Base-by-base conservation (phyloP, 257 asterid genomes). In the Plectranthus barbatus region DNA sequence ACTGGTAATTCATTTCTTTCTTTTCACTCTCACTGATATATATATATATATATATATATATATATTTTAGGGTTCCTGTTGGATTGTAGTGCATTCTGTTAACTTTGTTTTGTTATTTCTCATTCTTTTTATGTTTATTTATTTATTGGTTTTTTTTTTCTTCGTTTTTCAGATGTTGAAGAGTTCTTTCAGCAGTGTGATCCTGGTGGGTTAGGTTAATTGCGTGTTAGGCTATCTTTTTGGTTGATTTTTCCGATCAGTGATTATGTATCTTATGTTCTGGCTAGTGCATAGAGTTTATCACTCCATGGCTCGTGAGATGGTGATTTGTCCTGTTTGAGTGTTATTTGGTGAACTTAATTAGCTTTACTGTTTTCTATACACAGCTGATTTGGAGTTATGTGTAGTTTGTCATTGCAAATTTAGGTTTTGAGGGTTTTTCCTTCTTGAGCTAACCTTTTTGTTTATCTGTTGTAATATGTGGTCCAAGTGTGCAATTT, bases 181-280 rank as follows among this genome's bases (percentile, higher is more conserved):
- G 83, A 66, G 0, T 79, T 82, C 66, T 79, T 60, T 57, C 77
- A 69, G 54, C 87, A 71, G 77, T 82, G 84, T 60, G 83, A 82
- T 77, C 87, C 87, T 52, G 87, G 87, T 82, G 72, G 79, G 87
- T 74, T 64, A 37, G 68, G 70, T 54, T 64, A 55, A 7, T 2
- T 31, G 64, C 23, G 42, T 39, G 4, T 19, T 29, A 5, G 34
- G 11, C 8, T 31, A 7, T 56, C 19, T 29, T 20, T 18, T 9
- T 11, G 34, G 21, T 7, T 45, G 9, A 37, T 60, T 46, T 65
- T 29, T 18, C 10, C 7, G 10, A 11, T 21, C 15, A 3, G 52
- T 52, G 47, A 4, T 36, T 13, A 36, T 50, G 34, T 17, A 53
- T 23, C 18, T 37, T 54, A 56, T 26, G 5, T 26, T 23, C 66